Percentiles rank a stretch among this genome's conserved stretches.
Conservation (phyloP, 2,329 filamentous ascomycete genomes). For the Fusarium decemcellulare region DNA sequence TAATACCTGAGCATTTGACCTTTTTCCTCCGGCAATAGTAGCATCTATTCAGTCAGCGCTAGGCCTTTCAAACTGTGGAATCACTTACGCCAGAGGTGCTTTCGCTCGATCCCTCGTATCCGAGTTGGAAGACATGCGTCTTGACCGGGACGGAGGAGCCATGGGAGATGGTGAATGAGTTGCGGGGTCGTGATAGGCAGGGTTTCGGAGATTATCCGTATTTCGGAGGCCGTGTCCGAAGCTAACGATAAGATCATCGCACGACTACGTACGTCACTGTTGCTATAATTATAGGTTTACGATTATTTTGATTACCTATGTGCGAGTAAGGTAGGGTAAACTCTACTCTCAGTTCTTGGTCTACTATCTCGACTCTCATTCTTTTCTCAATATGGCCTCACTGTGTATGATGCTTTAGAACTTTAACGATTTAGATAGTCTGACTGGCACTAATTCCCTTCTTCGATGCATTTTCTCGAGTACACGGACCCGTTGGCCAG, state of each 20-base stretch:
- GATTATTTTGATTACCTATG: too few relatives aligned
- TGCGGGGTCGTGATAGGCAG: background rate
- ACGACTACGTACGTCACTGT: too few relatives aligned
- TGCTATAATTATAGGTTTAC: background rate
- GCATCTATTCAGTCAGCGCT: background rate
- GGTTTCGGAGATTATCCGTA: background rate
- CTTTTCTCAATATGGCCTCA: too few relatives aligned
- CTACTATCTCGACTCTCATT: too few relatives aligned
- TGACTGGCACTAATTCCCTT: background rate
- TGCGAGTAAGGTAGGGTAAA: too few relatives aligned
- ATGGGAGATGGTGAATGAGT: background rate
- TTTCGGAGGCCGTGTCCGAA: background rate
- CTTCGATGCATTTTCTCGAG: background rate
- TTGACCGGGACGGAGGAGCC: background rate
- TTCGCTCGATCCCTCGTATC: background rate
- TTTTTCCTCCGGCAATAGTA: conserved; percentile 3
- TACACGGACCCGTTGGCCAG: background rate
- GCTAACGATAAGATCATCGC: background rate
- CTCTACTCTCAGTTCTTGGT: too few relatives aligned
- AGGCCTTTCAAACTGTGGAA: too few relatives aligned
- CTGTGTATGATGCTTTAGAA: too few relatives aligned
- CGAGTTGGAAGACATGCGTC: background rate
- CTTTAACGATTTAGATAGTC: too few relatives aligned
- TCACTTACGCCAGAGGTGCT: background rate
- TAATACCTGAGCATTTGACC: background rate